Base-by-base conservation (phyloP, 164 flowering plant genomes). In the Vitis rupestris region DNA sequence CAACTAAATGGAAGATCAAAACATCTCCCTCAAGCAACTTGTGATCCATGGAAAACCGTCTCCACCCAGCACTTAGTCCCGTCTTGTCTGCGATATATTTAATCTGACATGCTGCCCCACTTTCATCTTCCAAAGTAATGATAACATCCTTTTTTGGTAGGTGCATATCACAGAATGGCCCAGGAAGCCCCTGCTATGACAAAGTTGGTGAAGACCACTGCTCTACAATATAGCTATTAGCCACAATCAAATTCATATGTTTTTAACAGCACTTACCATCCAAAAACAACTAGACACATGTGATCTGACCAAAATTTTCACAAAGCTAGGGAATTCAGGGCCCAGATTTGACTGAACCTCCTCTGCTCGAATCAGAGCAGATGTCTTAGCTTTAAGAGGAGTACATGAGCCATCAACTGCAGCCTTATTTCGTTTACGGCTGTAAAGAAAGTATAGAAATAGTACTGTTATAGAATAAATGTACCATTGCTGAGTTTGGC, bases 61-160 rank as follows among this genome's bases (percentile, higher is more conserved):
- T 82, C 89, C 89, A 86, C n/a, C 89, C 89, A 61, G 82, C 82
- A 69, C 89, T 86, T 19, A 86, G 72, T 50, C 84, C 89, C 8
- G 76, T 75, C 72, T 76, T 82, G 14, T 71, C 64, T 6, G 80
- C 79, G 63, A 79, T 73, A 69, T 78, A 82, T 50, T 82, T 83
- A 29, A 76, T 50, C 48, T 50, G 54, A 52, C 60, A 80, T 55
- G 73, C 69, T 47, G 69, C 76, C 13, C 80, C 85, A 75, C 44
- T 50, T 80, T 86, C 86, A 79, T 74, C 78, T 65, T 80, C 84
- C 66, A 86, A 59, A 58, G 53, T 55, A 2, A 86, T n/a, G 14
- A 54, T 51, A 31, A 71, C 64, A 63, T 84, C 84, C 58, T 76
- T 65, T 50, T 29, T 62, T 17, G 89, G 89, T 49, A 86, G 67